Conservation (phyloP, 192 early-diverging fungal genomes). For the Coemansia sp. region DNA sequence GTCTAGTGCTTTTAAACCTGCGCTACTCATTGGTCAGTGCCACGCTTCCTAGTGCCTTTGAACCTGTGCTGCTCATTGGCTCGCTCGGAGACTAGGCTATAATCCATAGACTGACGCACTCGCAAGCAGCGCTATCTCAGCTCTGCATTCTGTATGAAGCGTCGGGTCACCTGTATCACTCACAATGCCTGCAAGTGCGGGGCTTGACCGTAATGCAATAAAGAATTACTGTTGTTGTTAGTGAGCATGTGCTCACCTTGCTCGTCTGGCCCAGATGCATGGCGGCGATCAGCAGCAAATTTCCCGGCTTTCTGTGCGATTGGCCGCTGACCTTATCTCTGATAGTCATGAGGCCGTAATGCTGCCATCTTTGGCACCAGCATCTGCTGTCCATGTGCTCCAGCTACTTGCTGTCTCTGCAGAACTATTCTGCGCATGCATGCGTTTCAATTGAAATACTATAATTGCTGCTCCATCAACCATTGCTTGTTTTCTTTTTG, state of each 20-base stretch:
- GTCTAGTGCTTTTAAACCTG: not conserved
- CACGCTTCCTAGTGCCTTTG: not conserved
- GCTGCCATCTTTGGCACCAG: too few relatives aligned
- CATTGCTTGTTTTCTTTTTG: not conserved
- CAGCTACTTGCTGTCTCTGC: not conserved
- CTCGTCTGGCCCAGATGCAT: not conserved
- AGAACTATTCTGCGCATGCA: not conserved
- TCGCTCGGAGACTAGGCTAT: not conserved
- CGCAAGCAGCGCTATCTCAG: too few relatives aligned
- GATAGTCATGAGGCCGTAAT: not conserved
- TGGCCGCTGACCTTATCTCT: slow-evolving; percentile 9
- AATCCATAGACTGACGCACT: too few relatives aligned
- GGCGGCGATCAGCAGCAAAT: slow-evolving; percentile 3
- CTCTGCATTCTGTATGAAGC: too few relatives aligned
- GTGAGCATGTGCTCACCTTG: not conserved
- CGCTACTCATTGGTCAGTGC: not conserved
- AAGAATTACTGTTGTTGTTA: too few relatives aligned
- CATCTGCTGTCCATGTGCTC: not conserved
- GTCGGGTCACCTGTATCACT: too few relatives aligned
- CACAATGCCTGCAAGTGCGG: too few relatives aligned
- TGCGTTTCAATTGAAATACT: too few relatives aligned
- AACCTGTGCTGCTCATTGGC: not conserved
- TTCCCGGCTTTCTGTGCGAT: not conserved
- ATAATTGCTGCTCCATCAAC: too few relatives aligned
- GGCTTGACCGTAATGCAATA: too few relatives aligned